Conservation (phyloP, 1,284 basidiomycete species). For the Ceratorhiza oryzae-sativae region DNA sequence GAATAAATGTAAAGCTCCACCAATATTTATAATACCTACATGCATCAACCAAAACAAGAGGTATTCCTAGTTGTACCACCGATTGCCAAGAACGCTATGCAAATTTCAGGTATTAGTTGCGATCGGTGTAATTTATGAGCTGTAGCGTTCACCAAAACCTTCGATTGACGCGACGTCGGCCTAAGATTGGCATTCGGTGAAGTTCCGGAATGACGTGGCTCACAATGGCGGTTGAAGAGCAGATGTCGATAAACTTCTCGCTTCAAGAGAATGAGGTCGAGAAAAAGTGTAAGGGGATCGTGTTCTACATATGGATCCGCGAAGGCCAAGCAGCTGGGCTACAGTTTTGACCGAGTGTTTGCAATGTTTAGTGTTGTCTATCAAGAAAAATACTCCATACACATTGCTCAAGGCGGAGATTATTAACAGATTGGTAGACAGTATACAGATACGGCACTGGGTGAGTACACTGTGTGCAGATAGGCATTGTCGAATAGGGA, state of each 20-base stretch:
- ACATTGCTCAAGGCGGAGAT: conserved; percentile 81
- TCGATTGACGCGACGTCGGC: background rate
- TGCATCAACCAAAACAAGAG: conserved; percentile 14
- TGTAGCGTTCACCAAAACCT: background rate
- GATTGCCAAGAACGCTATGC: background rate
- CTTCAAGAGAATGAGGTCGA: conserved; percentile 89
- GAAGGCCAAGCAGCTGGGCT: conserved; percentile 72
- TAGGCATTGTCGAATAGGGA: conserved; percentile 63
- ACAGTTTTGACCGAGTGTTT: conserved; percentile 47
- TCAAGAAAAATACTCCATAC: conserved; percentile 55
- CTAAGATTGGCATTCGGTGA: background rate
- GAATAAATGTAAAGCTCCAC: background rate
- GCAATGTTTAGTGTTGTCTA: conserved; percentile 22
- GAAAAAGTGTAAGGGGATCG: conserved; percentile 74
- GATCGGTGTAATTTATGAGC: background rate
- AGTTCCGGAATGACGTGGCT: conserved; percentile 38
- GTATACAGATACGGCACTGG: conserved; percentile 79
- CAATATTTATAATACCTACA: background rate
- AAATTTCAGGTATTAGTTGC: background rate
- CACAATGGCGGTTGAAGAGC: conserved; percentile 81
- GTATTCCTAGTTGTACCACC: conserved; percentile 2
- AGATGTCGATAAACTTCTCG: conserved; percentile 87
- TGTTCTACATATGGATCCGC: conserved; percentile 92
- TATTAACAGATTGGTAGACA: conserved; percentile 81
- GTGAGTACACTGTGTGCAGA: conserved; percentile 80